A percentile compares a stretch with the other conserved stretches of the same genome.
These are phyloP conservation scores for Dunaliella sp. DNA, from an alignment of 139 green algal species.

Conservation along the genomic window DNA sequence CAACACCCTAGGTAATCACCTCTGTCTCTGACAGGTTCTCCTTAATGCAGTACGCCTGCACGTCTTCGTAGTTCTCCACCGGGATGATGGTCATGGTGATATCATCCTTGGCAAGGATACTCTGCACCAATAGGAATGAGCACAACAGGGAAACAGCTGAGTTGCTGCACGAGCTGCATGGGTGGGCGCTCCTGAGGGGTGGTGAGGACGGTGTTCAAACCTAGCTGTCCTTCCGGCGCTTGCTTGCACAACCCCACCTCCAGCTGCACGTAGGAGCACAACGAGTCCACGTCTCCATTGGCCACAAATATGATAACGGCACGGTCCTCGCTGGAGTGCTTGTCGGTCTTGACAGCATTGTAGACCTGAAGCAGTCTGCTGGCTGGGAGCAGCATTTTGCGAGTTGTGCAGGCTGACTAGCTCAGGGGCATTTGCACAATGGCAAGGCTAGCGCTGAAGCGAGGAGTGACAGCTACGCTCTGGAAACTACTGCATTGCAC, in stretches of 20 bases:
- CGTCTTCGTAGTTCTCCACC: slow-evolving; percentile 52
- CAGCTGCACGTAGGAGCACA: slow-evolving; percentile 65
- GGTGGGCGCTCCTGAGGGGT: background rate
- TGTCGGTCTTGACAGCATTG: slow-evolving; percentile 55
- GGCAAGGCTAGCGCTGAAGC: too few relatives aligned
- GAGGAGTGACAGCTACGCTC: too few relatives aligned
- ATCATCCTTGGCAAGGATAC: slow-evolving; percentile 33
- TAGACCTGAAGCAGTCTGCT: slow-evolving; percentile 32
- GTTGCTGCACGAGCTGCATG: background rate
- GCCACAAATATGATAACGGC: slow-evolving; percentile 64
- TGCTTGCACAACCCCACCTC: too few relatives aligned
- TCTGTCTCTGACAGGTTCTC: background rate
- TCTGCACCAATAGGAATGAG: slow-evolving; percentile 18
- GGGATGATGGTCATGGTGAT: slow-evolving; percentile 44
- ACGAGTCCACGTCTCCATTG: slow-evolving; percentile 63
- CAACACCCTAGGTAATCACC: slow-evolving; percentile 11
- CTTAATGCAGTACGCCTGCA: slow-evolving; percentile 31
- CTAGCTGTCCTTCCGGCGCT: background rate
- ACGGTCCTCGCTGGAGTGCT: slow-evolving; percentile 57
- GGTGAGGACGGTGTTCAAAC: background rate
- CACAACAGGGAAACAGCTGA: background rate
- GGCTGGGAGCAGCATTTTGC: slow-evolving; percentile 5
- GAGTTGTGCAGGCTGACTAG: too few relatives aligned
- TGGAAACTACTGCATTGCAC: too few relatives aligned
- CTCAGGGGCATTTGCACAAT: too few relatives aligned